A percentile compares a stretch with the other conserved stretches of the same genome.
These are phyloP conservation scores for Alternaria sp. DNA, from an alignment of 2,329 filamentous ascomycete genomes.

Conservation along the genomic window DNA sequence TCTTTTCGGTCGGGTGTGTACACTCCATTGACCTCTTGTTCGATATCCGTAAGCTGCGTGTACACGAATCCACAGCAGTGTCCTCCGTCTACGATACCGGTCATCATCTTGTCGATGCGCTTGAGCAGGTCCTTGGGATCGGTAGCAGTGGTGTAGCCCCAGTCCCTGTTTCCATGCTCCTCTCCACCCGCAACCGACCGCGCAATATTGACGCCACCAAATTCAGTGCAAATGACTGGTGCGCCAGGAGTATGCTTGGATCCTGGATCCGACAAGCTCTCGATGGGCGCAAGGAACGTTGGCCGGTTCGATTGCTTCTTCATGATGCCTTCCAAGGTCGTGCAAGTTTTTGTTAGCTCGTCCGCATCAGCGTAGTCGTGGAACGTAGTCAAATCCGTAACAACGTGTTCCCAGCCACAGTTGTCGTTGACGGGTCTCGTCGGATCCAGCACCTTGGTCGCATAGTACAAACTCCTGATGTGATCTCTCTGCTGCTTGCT, in stretches of 20 bases:
- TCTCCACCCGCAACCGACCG: constrained; percentile 45
- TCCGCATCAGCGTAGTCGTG: constrained; percentile 71
- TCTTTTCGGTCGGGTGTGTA: constrained; percentile 67
- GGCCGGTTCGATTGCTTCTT: constrained; percentile 61
- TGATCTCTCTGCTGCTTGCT: constrained; percentile 69
- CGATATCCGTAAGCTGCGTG: constrained; percentile 69
- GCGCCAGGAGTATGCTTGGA: constrained; percentile 62
- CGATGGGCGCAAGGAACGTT: constrained; percentile 63
- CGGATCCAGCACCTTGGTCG: constrained; percentile 70
- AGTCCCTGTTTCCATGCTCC: constrained; percentile 59
- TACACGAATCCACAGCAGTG: constrained; percentile 71
- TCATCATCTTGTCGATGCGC: constrained; percentile 66
- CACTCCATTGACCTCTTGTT: constrained; percentile 73
- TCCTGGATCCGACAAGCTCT: constrained; percentile 49
- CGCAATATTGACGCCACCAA: constrained; percentile 73
- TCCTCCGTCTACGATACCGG: constrained; percentile 65
- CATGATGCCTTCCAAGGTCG: constrained; percentile 63
- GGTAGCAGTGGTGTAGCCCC: constrained; percentile 73
- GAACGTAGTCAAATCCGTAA: constrained; percentile 71
- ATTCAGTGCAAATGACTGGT: constrained; percentile 72
- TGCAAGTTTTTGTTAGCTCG: constrained; percentile 64
- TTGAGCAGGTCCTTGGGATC: constrained; percentile 67
- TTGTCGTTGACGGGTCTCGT: constrained; percentile 74
- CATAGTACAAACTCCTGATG: constrained; percentile 68
- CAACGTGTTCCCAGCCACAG: constrained; percentile 74